Percentiles rank a stretch among this genome's conserved stretches.
Evolutionary conservation across 2,329 filamentous ascomycete species (phyloP).

Genomic region (Ascochyta pisi): DNA sequence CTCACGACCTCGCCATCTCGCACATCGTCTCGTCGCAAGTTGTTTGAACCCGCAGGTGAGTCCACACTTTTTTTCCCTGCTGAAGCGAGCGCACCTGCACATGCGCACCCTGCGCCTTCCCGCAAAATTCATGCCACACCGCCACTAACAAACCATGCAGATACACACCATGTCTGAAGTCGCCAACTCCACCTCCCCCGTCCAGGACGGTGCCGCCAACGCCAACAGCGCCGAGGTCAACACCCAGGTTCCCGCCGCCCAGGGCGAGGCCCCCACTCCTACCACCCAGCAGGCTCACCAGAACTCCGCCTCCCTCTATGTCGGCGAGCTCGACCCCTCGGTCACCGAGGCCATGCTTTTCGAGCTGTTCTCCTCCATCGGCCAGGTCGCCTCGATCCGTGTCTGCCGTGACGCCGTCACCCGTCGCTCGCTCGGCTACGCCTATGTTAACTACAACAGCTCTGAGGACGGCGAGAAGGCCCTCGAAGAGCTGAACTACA

Average conservation of each 20-base stretch:
- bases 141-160: constrained; percentile 34
- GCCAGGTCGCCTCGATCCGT: constrained; percentile 97
- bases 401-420: constrained; percentile 99
- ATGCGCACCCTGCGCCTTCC: constrained; percentile 37
- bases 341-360: constrained; percentile 99
- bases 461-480: constrained; percentile 96
- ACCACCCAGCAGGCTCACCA: constrained; percentile 78
- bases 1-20: constrained; percentile 24
- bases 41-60: constrained; percentile 35
- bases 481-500: constrained; percentile 99
- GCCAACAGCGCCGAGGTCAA: constrained; percentile 70
- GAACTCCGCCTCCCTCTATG: constrained; percentile 97
- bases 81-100: constrained; percentile 44
- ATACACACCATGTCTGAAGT: constrained; percentile 51
- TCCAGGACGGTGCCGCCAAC: constrained; percentile 77
- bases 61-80: constrained; percentile 30
- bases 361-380: constrained; percentile 99
- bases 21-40: constrained; percentile 32
- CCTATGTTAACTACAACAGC: constrained; percentile 99
- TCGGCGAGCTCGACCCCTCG: constrained; percentile 95
- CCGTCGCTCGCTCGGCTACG: constrained; percentile 96
- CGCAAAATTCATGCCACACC: constrained; percentile 32
- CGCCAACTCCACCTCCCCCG: constrained; percentile 56
- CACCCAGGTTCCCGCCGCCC: constrained; percentile 72
- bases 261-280: constrained; percentile 72